phyloP scores from a whole-genome alignment of 2,329 filamentous ascomycete species.

The Arthroderma uncinatum region DNA sequence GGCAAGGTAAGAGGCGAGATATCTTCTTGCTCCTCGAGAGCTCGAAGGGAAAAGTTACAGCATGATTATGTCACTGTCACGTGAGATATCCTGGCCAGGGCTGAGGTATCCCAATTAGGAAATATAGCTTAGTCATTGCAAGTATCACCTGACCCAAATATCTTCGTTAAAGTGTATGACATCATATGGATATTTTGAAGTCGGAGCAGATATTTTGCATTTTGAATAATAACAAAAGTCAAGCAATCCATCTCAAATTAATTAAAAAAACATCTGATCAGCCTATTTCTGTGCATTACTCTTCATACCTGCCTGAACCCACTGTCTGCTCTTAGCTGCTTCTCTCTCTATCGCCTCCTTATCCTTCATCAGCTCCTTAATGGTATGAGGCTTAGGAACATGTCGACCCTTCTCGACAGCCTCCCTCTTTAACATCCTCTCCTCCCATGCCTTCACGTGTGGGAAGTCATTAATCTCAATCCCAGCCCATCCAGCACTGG shows the following conservation, averaged over 20 bases:
- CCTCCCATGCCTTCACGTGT: constrained; percentile 63
- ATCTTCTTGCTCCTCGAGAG: not conserved
- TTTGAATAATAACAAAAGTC: too few species aligned
- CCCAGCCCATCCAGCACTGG: constrained; percentile 47
- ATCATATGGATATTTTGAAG: too few species aligned
- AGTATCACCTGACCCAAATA: not conserved
- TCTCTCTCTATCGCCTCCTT: constrained; percentile 46
- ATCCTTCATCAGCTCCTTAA: constrained; percentile 49
- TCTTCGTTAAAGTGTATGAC: too few species aligned
- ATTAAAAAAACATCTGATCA: too few species aligned
- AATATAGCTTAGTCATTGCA: too few species aligned
- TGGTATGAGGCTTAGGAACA: constrained; percentile 53
- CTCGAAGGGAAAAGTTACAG: not conserved
- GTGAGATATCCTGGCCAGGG: too few species aligned
- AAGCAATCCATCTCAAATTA: too few species aligned
- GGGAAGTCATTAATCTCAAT: constrained; percentile 67
- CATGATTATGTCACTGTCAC: not conserved
- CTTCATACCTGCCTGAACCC: constrained; percentile 62
- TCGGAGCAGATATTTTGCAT: too few species aligned
- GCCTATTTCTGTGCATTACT: constrained; percentile 46
- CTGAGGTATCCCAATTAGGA: too few species aligned
- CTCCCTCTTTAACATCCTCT: constrained; percentile 55
- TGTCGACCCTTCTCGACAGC: constrained; percentile 65
- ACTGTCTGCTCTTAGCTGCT: constrained; percentile 44
- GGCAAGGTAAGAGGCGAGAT: not conserved